These are phyloP conservation scores for Trichoderma asperelloides DNA, from an alignment of 495 filamentous ascomycete species.

Conservation along the genomic window DNA sequence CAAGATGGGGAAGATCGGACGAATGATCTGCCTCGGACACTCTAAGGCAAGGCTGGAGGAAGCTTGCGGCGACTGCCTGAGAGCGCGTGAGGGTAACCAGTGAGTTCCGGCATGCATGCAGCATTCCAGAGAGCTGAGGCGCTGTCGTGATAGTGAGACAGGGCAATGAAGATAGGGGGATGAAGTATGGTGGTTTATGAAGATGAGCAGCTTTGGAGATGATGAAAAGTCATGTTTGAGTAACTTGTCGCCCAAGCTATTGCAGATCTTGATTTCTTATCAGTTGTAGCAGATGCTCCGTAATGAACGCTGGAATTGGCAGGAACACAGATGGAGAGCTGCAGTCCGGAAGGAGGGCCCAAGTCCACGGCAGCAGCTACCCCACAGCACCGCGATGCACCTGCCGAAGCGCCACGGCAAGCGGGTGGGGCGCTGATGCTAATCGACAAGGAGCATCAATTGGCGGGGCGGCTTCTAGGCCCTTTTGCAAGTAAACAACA, in stretches of 20 bases:
- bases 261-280: no score
- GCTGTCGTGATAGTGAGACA: not conserved
- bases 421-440: not conserved
- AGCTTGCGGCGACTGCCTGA: not conserved
- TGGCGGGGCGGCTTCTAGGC: not conserved
- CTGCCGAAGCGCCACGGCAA: constrained; percentile 1
- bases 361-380: not conserved
- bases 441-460: not conserved
- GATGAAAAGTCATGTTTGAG: not conserved
- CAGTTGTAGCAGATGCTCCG: no score
- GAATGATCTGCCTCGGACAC: not conserved
- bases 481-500: not conserved
- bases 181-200: not conserved
- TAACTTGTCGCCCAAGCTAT: no score
- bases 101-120: not conserved
- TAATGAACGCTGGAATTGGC: no score
- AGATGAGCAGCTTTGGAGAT: not conserved
- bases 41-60: not conserved
- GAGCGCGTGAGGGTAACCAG: not conserved
- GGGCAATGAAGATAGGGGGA: not conserved
- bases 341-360: no score
- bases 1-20: not conserved
- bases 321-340: not conserved
- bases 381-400: not conserved
- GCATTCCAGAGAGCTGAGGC: not conserved